Percentiles rank a stretch among this genome's conserved stretches.
Evolutionary conservation across 2,329 filamentous ascomycete genomes (phyloP).

Genomic region (Blastomyces gilchristii): DNA sequence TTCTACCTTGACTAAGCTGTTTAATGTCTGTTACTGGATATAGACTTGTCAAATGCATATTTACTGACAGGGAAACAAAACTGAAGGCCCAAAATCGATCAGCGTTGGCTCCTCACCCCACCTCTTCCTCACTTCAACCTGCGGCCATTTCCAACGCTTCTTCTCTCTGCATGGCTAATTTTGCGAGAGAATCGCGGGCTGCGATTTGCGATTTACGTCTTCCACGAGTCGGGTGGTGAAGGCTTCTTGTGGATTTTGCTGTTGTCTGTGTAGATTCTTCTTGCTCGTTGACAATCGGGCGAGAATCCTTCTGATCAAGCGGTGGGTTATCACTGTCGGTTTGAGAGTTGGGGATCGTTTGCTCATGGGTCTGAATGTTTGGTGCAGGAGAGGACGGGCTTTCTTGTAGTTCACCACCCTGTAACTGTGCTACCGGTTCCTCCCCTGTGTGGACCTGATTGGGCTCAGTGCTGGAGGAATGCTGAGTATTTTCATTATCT

Average conservation of each 20-base stretch:
- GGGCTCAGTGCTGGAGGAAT: neutral
- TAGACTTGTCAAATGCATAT: neutral
- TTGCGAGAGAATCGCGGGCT: conserved; percentile 27
- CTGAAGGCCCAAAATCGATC: neutral
- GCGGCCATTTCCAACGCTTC: conserved; percentile 30
- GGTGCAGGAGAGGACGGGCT: neutral
- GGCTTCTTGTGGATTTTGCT: neutral
- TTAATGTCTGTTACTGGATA: neutral
- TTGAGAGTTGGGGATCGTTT: conserved; percentile 4
- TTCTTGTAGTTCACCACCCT: neutral
- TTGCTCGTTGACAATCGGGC: neutral
- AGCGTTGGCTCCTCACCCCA: neutral
- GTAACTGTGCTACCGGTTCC: neutral
- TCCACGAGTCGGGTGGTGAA: neutral
- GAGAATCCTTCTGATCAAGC: neutral
- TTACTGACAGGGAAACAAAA: neutral
- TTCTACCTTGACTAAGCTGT: neutral
- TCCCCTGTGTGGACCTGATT: neutral
- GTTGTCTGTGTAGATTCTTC: neutral
- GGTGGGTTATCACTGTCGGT: neutral
- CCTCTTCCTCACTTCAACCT: neutral
- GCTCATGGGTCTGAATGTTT: neutral
- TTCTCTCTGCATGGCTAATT: conserved; percentile 31
- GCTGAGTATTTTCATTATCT: neutral
- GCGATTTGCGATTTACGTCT: conserved; percentile 26